phyloP scores from a whole-genome alignment of 345 rosid species.

The Mangifera indica region DNA sequence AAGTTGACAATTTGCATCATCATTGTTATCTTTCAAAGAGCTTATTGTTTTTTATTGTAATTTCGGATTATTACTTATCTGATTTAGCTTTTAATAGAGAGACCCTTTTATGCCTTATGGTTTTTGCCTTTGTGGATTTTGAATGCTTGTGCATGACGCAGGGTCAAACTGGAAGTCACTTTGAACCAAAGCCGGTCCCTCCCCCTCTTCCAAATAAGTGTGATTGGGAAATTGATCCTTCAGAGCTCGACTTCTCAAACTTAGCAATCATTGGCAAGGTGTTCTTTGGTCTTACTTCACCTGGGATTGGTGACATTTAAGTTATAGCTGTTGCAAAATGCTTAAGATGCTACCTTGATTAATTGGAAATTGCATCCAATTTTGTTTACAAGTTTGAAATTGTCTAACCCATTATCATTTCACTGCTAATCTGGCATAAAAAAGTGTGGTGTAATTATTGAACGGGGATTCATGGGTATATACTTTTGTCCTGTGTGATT shows the following conservation, averaged over 20 bases:
- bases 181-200: constrained; percentile 92
- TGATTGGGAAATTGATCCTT: constrained; percentile 98
- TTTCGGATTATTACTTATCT: neutral
- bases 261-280: constrained; percentile 89
- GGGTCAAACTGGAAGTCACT: constrained; percentile 99
- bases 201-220: constrained; percentile 96
- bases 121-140: constrained; percentile 12
- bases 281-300: constrained; percentile 14
- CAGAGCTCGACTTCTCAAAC: constrained; percentile 89
- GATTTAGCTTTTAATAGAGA: neutral
- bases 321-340: neutral
- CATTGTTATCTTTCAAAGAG: neutral
- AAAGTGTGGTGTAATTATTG: neutral
- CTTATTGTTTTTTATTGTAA: neutral
- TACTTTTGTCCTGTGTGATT: neutral
- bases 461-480: neutral
- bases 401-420: neutral
- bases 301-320: constrained; percentile 5
- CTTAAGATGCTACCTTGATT: constrained; percentile 8
- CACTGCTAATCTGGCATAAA: neutral
- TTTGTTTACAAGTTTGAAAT: neutral
- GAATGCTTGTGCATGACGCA: constrained; percentile 34
- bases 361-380: neutral
- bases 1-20: neutral
- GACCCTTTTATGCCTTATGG: constrained; percentile 1